phyloP scores from a whole-genome alignment of 2,329 filamentous ascomycete genomes.

The Cladosporium cucumerinum region DNA sequence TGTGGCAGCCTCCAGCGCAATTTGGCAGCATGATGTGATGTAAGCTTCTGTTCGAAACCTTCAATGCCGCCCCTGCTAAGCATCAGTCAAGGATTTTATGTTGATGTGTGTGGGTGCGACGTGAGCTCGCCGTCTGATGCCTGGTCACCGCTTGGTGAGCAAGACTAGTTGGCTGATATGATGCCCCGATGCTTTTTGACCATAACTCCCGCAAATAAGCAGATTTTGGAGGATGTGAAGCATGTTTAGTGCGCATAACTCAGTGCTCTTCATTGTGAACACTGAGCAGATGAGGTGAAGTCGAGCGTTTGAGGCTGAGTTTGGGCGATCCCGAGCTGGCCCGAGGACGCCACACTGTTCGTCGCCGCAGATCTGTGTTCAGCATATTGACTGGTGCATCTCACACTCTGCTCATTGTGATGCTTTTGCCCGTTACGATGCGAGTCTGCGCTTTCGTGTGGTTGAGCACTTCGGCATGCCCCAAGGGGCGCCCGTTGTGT shows the following conservation, averaged over 20 bases:
- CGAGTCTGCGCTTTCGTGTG: background rate
- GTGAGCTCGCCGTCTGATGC: background rate
- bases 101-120: background rate
- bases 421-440: background rate
- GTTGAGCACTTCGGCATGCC: background rate
- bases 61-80: background rate
- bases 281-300: background rate
- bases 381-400: background rate
- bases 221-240: background rate
- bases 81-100: background rate
- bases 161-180: background rate
- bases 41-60: background rate
- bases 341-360: background rate
- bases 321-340: conserved; percentile 6
- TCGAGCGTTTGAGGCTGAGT: background rate
- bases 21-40: background rate
- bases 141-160: background rate
- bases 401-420: background rate
- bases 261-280: background rate
- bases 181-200: background rate
- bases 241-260: background rate
- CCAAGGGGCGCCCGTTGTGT: background rate
- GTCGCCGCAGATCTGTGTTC: background rate
- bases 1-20: background rate
- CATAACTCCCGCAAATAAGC: background rate